Evolutionary conservation across 768 basidiomycete species (phyloP).

Genomic region (Boletus eberwhitei): DNA sequence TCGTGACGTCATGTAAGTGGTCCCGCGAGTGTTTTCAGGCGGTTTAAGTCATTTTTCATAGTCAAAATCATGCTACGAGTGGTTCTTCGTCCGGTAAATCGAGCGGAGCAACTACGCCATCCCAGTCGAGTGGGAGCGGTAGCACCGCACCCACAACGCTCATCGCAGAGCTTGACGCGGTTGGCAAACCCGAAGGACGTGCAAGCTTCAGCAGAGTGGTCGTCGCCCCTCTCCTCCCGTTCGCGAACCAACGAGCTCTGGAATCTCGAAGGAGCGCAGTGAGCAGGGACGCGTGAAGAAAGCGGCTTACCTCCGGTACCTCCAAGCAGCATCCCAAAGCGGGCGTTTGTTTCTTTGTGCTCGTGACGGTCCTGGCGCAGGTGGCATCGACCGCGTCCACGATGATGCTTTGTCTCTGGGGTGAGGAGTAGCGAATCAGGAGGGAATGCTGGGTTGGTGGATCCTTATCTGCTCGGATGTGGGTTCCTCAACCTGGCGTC

Average conservation of each 20-base stretch:
- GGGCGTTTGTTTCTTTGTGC: slow-evolving; percentile 66
- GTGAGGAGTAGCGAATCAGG: slow-evolving; percentile 62
- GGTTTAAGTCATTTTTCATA: slow-evolving; percentile 7
- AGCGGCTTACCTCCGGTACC: slow-evolving; percentile 73
- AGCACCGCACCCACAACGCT: slow-evolving; percentile 18
- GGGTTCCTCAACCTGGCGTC: slow-evolving; percentile 64
- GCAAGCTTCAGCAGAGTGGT: slow-evolving; percentile 57
- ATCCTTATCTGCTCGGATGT: slow-evolving; percentile 58
- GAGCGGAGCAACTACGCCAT: slow-evolving; percentile 49
- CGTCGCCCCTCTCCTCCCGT: slow-evolving; percentile 42
- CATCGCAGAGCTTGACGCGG: slow-evolving; percentile 28
- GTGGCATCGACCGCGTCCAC: slow-evolving; percentile 56
- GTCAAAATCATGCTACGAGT: slow-evolving; percentile 46
- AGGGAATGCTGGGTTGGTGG: slow-evolving; percentile 52
- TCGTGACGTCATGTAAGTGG: slow-evolving; percentile 68
- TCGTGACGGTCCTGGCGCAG: slow-evolving; percentile 55
- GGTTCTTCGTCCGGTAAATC: slow-evolving; percentile 39
- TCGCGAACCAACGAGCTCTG: slow-evolving; percentile 40
- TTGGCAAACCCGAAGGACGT: slow-evolving; percentile 57
- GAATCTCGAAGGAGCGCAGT: slow-evolving; percentile 63
- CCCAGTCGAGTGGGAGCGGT: slow-evolving; percentile 29
- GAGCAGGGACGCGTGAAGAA: slow-evolving; percentile 81
- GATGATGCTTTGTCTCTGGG: slow-evolving; percentile 72
- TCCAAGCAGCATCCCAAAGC: slow-evolving; percentile 72
- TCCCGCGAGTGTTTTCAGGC: background rate